Base-by-base conservation (phyloP, 106 monocot species). In the Agapanthus africanus region DNA sequence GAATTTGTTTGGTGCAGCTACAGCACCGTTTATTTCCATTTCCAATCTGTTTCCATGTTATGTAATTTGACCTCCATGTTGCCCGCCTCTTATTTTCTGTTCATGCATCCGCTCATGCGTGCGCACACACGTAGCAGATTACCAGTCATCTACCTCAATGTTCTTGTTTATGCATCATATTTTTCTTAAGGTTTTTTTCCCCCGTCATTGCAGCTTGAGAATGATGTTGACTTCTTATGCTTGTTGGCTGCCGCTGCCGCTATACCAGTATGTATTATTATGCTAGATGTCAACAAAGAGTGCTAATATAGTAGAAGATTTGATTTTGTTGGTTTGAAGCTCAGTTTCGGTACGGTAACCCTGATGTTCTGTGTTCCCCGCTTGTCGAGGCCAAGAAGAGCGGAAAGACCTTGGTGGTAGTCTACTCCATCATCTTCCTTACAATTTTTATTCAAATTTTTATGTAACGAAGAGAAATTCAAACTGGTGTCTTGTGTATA, bases 271-370 rank as follows among this genome's bases (percentile, higher is more conserved):
- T 63, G 83, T 15, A 15, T 47, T 47, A 47, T 70, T 27, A 59
- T 13, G 22, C 54, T 49, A 14, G 7, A 37, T 47, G 35, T 71
- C 25, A 61, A 23, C 54, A 37, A 32, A 21, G 11, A 27, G 4
- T 67, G 18, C 23, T 35, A 34, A 10, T 22, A 4, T 65, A 66
- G 31, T 76, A 41, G 56, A 10, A 66, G 31, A n/a, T 19, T 51
- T 52, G 16, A 33, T 61, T 36, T 36, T 56, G 23, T n/a, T 61
- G 56, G 13, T 59, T 74, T 14, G 21, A 59, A 38, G 16, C 61
- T 67, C 82, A 97, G 95, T 86, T 97, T 75, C 95, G 92, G 69
- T 97, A 97, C 79, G 95, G 95, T 4, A 91, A 97, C 73, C 95
- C 91, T 42, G 95, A 97, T 84, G 72, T 80, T 37, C 51, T 97